phyloP scores from a whole-genome alignment of 495 filamentous ascomycete species.

The Penicillium atrosanguineum region DNA sequence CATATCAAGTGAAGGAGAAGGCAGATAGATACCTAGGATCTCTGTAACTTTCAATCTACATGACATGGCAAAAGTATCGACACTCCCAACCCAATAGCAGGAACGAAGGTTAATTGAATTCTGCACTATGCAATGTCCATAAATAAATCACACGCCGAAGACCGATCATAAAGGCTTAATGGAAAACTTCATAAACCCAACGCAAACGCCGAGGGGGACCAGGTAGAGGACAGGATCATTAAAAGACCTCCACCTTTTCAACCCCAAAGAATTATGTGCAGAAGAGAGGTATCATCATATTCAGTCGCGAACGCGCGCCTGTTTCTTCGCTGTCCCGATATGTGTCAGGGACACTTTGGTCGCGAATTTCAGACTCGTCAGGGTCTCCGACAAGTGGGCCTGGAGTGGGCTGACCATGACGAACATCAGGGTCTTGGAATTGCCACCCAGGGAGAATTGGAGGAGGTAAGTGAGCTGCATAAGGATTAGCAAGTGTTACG shows the following conservation, averaged over 20 bases:
- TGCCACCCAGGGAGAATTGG: conserved; percentile 92
- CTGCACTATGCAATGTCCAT: conserved; percentile 20
- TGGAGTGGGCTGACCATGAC: conserved; percentile 95
- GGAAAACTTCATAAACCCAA: conserved; percentile 15
- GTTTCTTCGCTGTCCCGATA: conserved; percentile 80
- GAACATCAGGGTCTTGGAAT: conserved; percentile 98
- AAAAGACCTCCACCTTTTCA: conserved; percentile 26
- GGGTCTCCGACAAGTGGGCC: conserved; percentile 86
- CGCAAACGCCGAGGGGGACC: conserved; percentile 23
- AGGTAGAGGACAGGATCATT: conserved; percentile 32
- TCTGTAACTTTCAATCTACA: conserved; percentile 10
- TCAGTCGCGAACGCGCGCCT: conserved; percentile 59
- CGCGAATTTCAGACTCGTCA: conserved; percentile 94
- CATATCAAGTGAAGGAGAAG: conserved; percentile 25
- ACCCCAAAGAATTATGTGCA: conserved; percentile 22
- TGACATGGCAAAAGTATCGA: not conserved
- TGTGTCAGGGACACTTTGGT: conserved; percentile 92
- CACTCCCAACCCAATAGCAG: not conserved
- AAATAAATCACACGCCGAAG: conserved; percentile 23
- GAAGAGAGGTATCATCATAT: conserved; percentile 28
- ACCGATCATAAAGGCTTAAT: conserved; percentile 7
- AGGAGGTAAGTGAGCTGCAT: conserved; percentile 85
- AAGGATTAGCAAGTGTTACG: conserved; percentile 4
- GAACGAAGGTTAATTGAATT: not conserved
- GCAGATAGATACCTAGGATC: conserved; percentile 33